These are phyloP conservation scores for Colletotrichum salicis DNA, from an alignment of 2,329 filamentous ascomycete species.

Conservation along the genomic window DNA sequence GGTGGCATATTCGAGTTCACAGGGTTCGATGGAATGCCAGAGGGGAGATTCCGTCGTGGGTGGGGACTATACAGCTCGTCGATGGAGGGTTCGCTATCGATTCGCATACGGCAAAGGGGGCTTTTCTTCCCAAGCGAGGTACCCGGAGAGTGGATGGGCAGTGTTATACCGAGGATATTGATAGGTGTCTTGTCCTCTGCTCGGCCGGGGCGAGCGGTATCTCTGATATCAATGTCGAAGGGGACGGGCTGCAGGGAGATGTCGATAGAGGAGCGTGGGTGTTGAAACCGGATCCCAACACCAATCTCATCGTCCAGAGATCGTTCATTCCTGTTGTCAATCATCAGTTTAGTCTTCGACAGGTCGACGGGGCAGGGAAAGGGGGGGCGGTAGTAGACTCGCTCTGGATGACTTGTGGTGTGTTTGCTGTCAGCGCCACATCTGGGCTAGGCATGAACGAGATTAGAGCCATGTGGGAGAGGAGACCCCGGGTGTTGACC, in stretches of 20 bases:
- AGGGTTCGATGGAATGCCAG: conserved; percentile 4
- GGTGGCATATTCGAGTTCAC: conserved; percentile 35
- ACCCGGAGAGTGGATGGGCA: neutral
- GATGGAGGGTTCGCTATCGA: conserved; percentile 36
- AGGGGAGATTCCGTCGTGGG: conserved; percentile 6
- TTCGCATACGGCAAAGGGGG: conserved; percentile 1
- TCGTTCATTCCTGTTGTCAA: conserved; percentile 24
- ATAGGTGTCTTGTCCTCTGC: conserved; percentile 12
- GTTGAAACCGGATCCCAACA: conserved; percentile 37
- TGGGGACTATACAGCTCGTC: conserved; percentile 24
- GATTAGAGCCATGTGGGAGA: neutral
- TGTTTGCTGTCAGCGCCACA: conserved; percentile 6
- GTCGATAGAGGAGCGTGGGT: conserved; percentile 3
- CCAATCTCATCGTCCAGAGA: conserved; percentile 33
- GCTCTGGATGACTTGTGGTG: conserved; percentile 2
- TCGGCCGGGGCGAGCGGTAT: conserved; percentile 31
- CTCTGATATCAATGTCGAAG: conserved; percentile 1
- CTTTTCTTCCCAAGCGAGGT: neutral
- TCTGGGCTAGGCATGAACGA: neutral
- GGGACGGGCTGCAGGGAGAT: neutral
- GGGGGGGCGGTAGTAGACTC: neutral
- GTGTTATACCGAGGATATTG: neutral
- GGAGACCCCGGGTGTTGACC: neutral
- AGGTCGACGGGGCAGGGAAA: neutral
- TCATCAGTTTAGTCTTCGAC: conserved; percentile 2